These are phyloP conservation scores for Metschnikowia colocasiae DNA, from an alignment of 805 yeast genomes.

Conservation along the genomic window DNA sequence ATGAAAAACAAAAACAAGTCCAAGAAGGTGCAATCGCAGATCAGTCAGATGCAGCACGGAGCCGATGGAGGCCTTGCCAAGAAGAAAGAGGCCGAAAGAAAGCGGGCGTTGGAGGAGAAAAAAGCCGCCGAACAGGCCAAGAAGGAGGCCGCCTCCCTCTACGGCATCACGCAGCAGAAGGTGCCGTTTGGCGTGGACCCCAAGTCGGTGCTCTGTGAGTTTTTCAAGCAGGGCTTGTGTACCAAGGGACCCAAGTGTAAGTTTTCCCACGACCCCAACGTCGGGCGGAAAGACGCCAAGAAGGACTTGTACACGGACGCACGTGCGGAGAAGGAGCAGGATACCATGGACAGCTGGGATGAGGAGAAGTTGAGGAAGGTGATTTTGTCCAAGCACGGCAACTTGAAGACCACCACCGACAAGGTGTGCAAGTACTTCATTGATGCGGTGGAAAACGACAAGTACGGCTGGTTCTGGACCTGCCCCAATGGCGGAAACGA, in stretches of 20 bases:
- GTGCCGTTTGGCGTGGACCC: slow-evolving; percentile 98
- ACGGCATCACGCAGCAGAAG: slow-evolving; percentile 72
- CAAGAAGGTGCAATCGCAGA: slow-evolving; percentile 72
- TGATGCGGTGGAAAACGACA: slow-evolving; percentile 95
- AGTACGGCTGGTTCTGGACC: slow-evolving; percentile 98
- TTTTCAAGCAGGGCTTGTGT: slow-evolving; percentile 84
- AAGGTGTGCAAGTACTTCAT: slow-evolving; percentile 91
- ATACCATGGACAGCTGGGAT: slow-evolving; percentile 96
- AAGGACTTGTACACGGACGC: slow-evolving; percentile 91
- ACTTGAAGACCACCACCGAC: slow-evolving; percentile 90
- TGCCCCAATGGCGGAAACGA: slow-evolving; percentile 93
- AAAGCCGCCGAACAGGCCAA: slow-evolving; percentile 89
- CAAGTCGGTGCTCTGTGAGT: slow-evolving; percentile 84
- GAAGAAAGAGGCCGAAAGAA: slow-evolving; percentile 71
- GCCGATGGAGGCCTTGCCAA: slow-evolving; percentile 51
- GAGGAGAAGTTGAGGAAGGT: slow-evolving; percentile 90
- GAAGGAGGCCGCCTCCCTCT: slow-evolving; percentile 76
- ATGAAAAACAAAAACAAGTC: slow-evolving; percentile 94
- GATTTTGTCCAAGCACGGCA: slow-evolving; percentile 88
- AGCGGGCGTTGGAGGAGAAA: slow-evolving; percentile 69
- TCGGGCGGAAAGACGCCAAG: slow-evolving; percentile 86
- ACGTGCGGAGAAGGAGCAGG: slow-evolving; percentile 66
- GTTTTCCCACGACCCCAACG: slow-evolving; percentile 82
- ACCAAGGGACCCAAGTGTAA: slow-evolving; percentile 83
- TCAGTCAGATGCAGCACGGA: slow-evolving; percentile 39